These are phyloP conservation scores for Ceratobasidium sp. DNA, from an alignment of 1,284 basidiomycete species.

Conservation along the genomic window DNA sequence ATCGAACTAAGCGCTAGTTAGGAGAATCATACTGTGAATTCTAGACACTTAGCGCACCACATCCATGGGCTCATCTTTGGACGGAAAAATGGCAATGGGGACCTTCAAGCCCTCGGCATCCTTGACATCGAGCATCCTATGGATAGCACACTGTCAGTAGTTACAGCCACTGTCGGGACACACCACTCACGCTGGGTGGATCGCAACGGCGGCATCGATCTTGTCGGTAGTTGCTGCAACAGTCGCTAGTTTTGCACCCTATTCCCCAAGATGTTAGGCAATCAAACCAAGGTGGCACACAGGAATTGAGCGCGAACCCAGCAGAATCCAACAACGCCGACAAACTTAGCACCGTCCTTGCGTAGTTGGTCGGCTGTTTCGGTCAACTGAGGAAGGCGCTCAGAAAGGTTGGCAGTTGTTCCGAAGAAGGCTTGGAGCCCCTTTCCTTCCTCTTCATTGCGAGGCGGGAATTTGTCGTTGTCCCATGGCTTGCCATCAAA, in stretches of 20 bases:
- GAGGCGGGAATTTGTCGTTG: conserved; percentile 59
- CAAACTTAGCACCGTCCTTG: conserved; percentile 54
- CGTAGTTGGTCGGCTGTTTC: conserved; percentile 58
- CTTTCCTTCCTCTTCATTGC: conserved; percentile 46
- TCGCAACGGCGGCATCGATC: conserved; percentile 57
- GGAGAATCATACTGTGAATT: not conserved
- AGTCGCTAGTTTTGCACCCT: conserved; percentile 63
- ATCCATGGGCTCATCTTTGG: conserved; percentile 64
- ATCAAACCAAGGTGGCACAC: not conserved
- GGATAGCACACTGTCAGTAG: conserved; percentile 6
- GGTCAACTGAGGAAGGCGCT: conserved; percentile 56
- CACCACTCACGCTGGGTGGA: conserved; percentile 61
- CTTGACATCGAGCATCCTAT: conserved; percentile 62
- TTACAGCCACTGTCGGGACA: not conserved
- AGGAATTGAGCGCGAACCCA: conserved; percentile 55
- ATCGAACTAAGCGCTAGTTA: conserved; percentile 53
- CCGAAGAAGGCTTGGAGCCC: conserved; percentile 64
- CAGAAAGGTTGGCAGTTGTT: conserved; percentile 56
- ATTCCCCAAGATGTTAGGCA: not conserved
- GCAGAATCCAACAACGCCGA: conserved; percentile 56
- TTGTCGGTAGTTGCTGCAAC: conserved; percentile 48
- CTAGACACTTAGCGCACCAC: conserved; percentile 53
- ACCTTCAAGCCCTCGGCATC: conserved; percentile 61
- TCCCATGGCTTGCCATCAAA: conserved; percentile 30
- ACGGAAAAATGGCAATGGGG: conserved; percentile 65